Evolutionary conservation across 2,329 filamentous ascomycete genomes (phyloP).

Genomic region (Xylaria sp.): DNA sequence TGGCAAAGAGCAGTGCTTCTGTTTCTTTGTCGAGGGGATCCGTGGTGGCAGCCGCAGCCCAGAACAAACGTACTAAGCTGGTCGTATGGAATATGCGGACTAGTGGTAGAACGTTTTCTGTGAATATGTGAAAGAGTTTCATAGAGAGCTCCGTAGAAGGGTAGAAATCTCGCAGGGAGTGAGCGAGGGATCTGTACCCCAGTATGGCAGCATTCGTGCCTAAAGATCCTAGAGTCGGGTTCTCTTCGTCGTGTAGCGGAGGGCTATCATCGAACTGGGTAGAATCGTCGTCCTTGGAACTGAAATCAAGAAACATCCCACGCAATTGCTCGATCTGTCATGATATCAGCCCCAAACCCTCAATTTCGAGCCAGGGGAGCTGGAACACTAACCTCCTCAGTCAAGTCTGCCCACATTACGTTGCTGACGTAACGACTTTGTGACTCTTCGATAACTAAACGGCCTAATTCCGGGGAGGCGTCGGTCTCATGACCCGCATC

Average conservation of each 20-base stretch:
- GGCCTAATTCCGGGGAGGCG: conserved; percentile 28
- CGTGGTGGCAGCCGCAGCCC: conserved; percentile 40
- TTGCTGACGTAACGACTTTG: conserved; percentile 43
- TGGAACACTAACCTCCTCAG: conserved; percentile 44
- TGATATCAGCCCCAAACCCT: conserved; percentile 21
- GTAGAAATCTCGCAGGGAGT: conserved; percentile 43
- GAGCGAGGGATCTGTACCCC: conserved; percentile 43
- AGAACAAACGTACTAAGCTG: conserved; percentile 44
- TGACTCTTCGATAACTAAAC: conserved; percentile 38
- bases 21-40: conserved; percentile 55
- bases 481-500: conserved; percentile 10
- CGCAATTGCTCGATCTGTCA: conserved; percentile 40
- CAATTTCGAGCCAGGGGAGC: neutral
- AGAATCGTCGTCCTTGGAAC: conserved; percentile 30
- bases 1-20: conserved; percentile 69
- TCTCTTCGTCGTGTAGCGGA: conserved; percentile 22
- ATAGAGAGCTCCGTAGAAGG: conserved; percentile 43
- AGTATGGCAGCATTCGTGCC: conserved; percentile 44
- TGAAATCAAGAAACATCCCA: conserved; percentile 39
- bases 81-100: conserved; percentile 49
- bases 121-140: conserved; percentile 42
- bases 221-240: neutral
- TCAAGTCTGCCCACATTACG: conserved; percentile 47
- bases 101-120: conserved; percentile 45
- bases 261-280: conserved; percentile 18